Evolutionary conservation across 1,284 basidiomycete species (phyloP).

Genomic region (Trichosporon inkin): DNA sequence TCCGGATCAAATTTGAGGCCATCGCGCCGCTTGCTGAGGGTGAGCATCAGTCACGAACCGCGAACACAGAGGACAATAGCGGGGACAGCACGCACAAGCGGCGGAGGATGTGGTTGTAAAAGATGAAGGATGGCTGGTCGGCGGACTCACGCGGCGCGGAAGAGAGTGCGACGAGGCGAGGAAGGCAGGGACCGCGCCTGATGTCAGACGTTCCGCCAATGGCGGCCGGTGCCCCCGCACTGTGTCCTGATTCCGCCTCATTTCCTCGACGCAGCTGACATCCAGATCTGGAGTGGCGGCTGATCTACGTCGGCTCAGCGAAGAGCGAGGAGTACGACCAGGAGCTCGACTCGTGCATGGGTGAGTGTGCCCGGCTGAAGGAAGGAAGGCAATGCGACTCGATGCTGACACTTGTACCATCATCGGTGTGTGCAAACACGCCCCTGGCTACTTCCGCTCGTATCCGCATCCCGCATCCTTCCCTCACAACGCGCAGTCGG

Average conservation of each 20-base stretch:
- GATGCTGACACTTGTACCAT: conserved; percentile 1
- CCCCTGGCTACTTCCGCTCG: neutral
- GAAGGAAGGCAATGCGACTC: neutral
- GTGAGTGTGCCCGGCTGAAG: conserved; percentile 31
- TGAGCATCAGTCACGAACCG: conserved; percentile 40
- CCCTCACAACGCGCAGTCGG: conserved; percentile 58
- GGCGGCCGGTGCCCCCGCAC: neutral
- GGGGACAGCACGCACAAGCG: neutral
- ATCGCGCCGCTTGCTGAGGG: conserved; percentile 88
- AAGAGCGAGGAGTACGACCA: conserved; percentile 88
- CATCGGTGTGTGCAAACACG: neutral
- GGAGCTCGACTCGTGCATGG: conserved; percentile 90
- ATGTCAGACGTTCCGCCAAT: conserved; percentile 4
- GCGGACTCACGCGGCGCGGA: neutral
- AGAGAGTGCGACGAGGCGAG: neutral
- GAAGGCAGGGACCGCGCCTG: neutral
- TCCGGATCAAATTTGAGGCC: conserved; percentile 97
- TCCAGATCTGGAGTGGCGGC: conserved; percentile 91
- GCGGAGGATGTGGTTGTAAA: neutral
- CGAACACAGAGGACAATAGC: neutral
- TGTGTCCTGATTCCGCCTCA: neutral
- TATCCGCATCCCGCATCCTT: neutral
- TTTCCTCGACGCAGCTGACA: neutral
- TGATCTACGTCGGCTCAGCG: conserved; percentile 95
- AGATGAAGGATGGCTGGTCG: neutral